phyloP scores from a whole-genome alignment of 768 basidiomycete genomes.

The Termitomyces sp. region DNA sequence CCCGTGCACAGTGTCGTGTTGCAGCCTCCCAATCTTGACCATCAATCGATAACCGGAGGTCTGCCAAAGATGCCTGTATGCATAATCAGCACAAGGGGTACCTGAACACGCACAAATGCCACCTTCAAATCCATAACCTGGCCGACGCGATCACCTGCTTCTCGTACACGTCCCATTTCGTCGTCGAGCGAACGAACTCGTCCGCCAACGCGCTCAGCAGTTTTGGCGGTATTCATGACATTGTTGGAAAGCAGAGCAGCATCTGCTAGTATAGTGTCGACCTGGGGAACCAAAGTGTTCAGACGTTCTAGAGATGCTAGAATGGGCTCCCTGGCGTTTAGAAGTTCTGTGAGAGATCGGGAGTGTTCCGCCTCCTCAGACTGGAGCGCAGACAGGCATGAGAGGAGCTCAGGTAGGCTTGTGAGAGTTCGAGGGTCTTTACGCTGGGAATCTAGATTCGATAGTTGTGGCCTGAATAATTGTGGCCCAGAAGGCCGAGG shows the following conservation, averaged over 20 bases:
- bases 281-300: conserved; percentile 52
- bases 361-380: conserved; percentile 78
- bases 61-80: conserved; percentile 36
- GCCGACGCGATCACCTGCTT: conserved; percentile 87
- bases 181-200: conserved; percentile 87
- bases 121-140: conserved; percentile 97
- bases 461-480: background rate
- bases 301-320: conserved; percentile 58
- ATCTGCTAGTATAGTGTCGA: conserved; percentile 62
- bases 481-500: background rate
- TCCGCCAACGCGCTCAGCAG: conserved; percentile 87
- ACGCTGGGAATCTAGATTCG: conserved; percentile 2
- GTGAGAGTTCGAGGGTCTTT: conserved; percentile 47
- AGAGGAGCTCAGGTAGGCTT: conserved; percentile 64
- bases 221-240: conserved; percentile 72
- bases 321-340: conserved; percentile 69
- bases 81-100: conserved; percentile 7
- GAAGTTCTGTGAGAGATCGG: conserved; percentile 62
- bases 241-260: conserved; percentile 50
- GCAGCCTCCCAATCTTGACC: conserved; percentile 95
- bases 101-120: conserved; percentile 9
- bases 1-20: conserved; percentile 84
- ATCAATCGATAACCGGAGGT: conserved; percentile 72
- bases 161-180: conserved; percentile 87
- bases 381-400: conserved; percentile 72